These are phyloP conservation scores for Cutaneotrichosporon daszewskae DNA, from an alignment of 1,284 basidiomycete species.

Conservation along the genomic window DNA sequence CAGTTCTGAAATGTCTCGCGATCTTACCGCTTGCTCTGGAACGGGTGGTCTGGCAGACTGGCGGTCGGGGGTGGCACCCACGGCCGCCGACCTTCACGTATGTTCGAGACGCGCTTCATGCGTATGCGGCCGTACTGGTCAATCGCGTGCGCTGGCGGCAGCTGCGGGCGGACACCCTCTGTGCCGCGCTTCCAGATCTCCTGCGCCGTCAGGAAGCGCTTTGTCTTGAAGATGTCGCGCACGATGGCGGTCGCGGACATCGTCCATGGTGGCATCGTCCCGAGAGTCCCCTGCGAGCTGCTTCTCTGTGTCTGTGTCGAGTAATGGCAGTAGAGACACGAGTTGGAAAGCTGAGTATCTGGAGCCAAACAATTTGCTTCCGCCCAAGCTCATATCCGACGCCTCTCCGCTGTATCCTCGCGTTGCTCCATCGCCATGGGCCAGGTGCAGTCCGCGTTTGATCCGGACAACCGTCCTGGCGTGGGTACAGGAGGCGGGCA, in stretches of 20 bases:
- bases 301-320: not conserved
- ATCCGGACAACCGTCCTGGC: conserved; percentile 18
- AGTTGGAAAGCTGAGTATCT: too few relatives aligned
- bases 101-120: conserved; percentile 28
- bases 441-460: conserved; percentile 29
- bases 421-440: conserved; percentile 19
- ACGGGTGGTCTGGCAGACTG: conserved; percentile 27
- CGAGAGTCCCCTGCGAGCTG: too few relatives aligned
- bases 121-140: conserved; percentile 21
- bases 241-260: conserved; percentile 3
- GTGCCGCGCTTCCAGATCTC: conserved; percentile 24
- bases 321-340: not conserved
- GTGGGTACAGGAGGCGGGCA: not conserved
- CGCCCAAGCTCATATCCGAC: not conserved
- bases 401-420: not conserved
- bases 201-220: conserved; percentile 10
- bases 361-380: conserved; percentile 3
- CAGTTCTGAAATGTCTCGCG: not conserved
- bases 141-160: conserved; percentile 14
- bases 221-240: not conserved
- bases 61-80: conserved; percentile 25
- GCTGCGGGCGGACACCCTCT: conserved; percentile 10
- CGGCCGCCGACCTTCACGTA: conserved; percentile 23
- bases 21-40: conserved; percentile 23
- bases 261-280: conserved; percentile 1